These are phyloP conservation scores for Phytophthora fragariae DNA, from an alignment of 352 stramenopile genomes.

Conservation along the genomic window DNA sequence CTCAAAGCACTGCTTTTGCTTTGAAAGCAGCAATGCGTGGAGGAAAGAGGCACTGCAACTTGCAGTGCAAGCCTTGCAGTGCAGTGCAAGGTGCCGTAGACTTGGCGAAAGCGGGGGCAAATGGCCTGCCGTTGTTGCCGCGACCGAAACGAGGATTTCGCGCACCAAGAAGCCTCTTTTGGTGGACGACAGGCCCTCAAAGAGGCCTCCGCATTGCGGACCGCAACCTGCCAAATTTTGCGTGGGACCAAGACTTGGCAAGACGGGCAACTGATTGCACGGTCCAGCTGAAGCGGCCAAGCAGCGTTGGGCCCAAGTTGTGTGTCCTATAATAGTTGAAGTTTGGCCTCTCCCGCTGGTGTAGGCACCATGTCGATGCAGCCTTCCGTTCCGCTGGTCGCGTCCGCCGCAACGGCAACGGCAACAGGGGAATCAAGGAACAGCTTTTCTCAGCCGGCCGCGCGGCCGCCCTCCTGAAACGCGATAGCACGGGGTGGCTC, in stretches of 20 bases:
- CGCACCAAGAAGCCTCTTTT: conserved; percentile 28
- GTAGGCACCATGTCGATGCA: neutral
- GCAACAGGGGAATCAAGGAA: neutral
- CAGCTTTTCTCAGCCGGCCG: neutral
- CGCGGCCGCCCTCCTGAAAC: too few species aligned
- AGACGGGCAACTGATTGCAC: neutral
- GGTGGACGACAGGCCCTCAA: conserved; percentile 21
- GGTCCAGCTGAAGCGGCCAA: neutral
- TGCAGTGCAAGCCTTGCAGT: too few species aligned
- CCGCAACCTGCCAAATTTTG: too few species aligned
- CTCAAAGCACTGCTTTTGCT: too few species aligned
- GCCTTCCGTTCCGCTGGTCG: neutral
- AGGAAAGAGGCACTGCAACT: conserved; percentile 28
- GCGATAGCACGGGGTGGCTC: too few species aligned
- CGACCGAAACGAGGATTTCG: conserved; percentile 22
- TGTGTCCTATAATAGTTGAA: conserved; percentile 23
- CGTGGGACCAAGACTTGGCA: too few species aligned
- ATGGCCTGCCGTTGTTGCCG: conserved; percentile 1
- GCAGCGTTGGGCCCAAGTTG: conserved; percentile 23
- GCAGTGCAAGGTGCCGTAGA: neutral
- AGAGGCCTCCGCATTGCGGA: neutral
- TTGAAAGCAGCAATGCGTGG: conserved; percentile 5
- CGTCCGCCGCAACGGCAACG: neutral
- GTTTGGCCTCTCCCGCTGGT: neutral
- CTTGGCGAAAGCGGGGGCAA: neutral